Percentiles rank a stretch among this genome's conserved stretches.
phyloP scores from a whole-genome alignment of 495 filamentous ascomycete species.

The Lasiosphaeria miniovina region DNA sequence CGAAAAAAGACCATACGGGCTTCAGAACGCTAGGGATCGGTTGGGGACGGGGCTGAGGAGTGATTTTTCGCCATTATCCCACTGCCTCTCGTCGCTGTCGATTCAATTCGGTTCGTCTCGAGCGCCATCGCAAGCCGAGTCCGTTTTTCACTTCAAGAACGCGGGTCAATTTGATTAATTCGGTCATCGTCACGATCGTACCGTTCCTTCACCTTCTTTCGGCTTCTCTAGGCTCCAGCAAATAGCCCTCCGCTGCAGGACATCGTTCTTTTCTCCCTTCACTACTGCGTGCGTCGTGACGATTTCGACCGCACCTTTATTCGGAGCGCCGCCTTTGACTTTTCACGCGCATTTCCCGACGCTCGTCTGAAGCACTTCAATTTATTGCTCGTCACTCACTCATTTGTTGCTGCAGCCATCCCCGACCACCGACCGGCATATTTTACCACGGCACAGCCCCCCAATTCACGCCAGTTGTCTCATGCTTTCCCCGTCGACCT shows the following conservation, averaged over 20 bases:
- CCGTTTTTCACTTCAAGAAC: constrained; percentile 9
- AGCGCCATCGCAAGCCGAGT: background rate
- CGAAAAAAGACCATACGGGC: background rate
- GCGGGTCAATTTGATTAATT: background rate
- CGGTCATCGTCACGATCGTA: background rate
- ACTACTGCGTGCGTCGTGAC: constrained; percentile 5
- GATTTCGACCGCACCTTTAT: background rate
- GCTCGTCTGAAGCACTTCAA: constrained; percentile 1
- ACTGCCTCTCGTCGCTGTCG: background rate
- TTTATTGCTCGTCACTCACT: constrained; percentile 9
- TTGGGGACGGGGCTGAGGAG: background rate
- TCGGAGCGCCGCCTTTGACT: background rate
- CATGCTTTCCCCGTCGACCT: constrained; percentile 19
- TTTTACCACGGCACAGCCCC: constrained; percentile 6
- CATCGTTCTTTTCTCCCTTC: constrained; percentile 13
- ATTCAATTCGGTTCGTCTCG: background rate
- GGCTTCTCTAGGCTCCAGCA: background rate
- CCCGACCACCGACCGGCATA: constrained; percentile 10
- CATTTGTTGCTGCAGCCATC: constrained; percentile 9
- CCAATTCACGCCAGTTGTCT: constrained; percentile 4
- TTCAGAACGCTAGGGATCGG: background rate
- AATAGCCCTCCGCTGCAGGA: constrained; percentile 14
- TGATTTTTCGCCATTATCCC: background rate
- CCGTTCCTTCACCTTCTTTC: constrained; percentile 7
- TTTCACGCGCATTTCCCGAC: constrained; percentile 1